These are phyloP conservation scores for Coelastrella sp. DNA, from an alignment of 139 green algal genomes.

Conservation along the genomic window DNA sequence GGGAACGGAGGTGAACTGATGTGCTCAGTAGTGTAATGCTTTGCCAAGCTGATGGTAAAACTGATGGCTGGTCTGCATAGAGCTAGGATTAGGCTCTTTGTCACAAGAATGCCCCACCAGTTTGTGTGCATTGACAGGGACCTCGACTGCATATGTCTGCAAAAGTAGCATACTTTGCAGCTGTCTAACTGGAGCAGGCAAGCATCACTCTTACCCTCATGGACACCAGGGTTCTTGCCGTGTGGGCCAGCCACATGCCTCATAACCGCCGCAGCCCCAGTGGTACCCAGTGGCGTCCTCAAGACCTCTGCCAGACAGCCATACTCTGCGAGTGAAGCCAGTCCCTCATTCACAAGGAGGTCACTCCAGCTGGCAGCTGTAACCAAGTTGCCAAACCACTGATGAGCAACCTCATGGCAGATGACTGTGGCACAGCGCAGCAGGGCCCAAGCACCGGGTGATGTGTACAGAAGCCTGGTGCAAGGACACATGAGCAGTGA, in stretches of 20 bases:
- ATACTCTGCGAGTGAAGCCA: conserved; percentile 66
- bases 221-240: background rate
- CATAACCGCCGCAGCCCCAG: conserved; percentile 16
- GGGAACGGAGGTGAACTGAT: background rate
- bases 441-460: background rate
- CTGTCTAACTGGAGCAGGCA: too few relatives aligned
- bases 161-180: too few relatives aligned
- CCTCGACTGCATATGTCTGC: too few relatives aligned
- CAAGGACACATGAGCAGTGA: background rate
- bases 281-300: background rate
- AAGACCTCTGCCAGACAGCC: conserved; percentile 52
- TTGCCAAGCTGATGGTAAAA: too few relatives aligned
- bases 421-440: conserved; percentile 75
- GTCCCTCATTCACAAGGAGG: conserved; percentile 64
- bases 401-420: conserved; percentile 90
- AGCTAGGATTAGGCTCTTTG: too few relatives aligned
- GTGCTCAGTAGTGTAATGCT: too few relatives aligned
- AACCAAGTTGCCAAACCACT: conserved; percentile 51
- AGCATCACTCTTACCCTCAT: conserved; percentile 12
- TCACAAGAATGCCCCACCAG: too few relatives aligned
- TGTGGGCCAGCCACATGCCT: background rate
- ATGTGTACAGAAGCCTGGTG: conserved; percentile 18
- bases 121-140: too few relatives aligned
- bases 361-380: conserved; percentile 9
- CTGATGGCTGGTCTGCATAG: too few relatives aligned